Percentiles rank a stretch among this genome's conserved stretches.
These are phyloP conservation scores for Xylaria hypoxylon DNA, from an alignment of 2,329 filamentous ascomycete species.

Conservation along the genomic window DNA sequence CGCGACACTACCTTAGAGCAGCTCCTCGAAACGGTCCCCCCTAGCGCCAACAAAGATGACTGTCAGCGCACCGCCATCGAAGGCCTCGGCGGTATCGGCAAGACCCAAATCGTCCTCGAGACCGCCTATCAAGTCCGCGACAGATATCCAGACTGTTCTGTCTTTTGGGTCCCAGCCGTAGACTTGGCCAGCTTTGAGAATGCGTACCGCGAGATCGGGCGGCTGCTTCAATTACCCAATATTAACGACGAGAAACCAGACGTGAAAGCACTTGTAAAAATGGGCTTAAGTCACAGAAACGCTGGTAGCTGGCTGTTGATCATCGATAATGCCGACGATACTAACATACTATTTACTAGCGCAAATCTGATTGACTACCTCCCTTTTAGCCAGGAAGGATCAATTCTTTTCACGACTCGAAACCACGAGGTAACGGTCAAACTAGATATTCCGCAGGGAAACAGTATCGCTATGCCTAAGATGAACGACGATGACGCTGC, in stretches of 20 bases:
- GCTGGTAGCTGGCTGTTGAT: slow-evolving; percentile 36
- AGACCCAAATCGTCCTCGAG: slow-evolving; percentile 31
- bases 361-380: slow-evolving; percentile 44
- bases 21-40: slow-evolving; percentile 30
- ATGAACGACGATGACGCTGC: slow-evolving; percentile 16
- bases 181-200: slow-evolving; percentile 23
- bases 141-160: slow-evolving; percentile 11
- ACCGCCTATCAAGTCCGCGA: slow-evolving; percentile 14
- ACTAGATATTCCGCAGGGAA: not conserved
- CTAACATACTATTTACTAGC: slow-evolving; percentile 43
- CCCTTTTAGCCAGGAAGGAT: slow-evolving; percentile 43
- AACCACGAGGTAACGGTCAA: not conserved
- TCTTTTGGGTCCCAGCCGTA: slow-evolving; percentile 28
- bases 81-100: slow-evolving; percentile 25
- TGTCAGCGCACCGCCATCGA: slow-evolving; percentile 47
- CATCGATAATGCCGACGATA: slow-evolving; percentile 46
- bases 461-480: not conserved
- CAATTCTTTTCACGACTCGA: slow-evolving; percentile 23
- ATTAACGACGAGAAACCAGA: slow-evolving; percentile 52
- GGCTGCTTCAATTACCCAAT: slow-evolving; percentile 45
- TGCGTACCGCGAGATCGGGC: slow-evolving; percentile 46
- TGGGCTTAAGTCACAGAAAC: slow-evolving; percentile 45
- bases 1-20: slow-evolving; percentile 28
- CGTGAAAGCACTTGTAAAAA: slow-evolving; percentile 53
- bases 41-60: slow-evolving; percentile 29